These are phyloP conservation scores for Simmondsia chinensis DNA, from an alignment of 148 eudicot genomes.

Conservation along the genomic window DNA sequence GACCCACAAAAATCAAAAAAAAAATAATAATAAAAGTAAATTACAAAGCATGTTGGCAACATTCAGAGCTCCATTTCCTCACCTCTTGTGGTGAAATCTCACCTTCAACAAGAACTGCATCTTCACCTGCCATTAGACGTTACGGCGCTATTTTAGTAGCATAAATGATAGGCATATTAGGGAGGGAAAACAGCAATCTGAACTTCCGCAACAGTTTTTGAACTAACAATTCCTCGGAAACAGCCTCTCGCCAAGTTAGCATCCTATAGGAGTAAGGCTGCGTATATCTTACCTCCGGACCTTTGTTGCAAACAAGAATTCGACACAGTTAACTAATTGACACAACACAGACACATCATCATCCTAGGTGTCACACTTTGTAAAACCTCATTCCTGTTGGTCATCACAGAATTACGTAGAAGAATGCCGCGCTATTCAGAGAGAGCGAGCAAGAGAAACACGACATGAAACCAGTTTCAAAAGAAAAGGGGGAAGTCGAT, in stretches of 20 bases:
- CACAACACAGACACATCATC: too few relatives aligned
- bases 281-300: too few relatives aligned
- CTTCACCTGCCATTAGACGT: conserved; percentile 56
- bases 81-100: conserved; percentile 73
- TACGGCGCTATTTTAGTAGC: background rate
- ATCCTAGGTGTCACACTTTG: too few relatives aligned
- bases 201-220: background rate
- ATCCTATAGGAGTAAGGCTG: too few relatives aligned
- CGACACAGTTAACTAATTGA: too few relatives aligned
- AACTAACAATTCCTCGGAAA: too few relatives aligned
- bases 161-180: background rate
- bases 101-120: conserved; percentile 95
- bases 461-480: background rate
- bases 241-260: too few relatives aligned
- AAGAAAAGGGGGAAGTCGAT: background rate
- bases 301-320: too few relatives aligned
- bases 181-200: background rate
- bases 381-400: too few relatives aligned
- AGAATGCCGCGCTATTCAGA: too few relatives aligned
- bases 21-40: background rate
- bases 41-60: too few relatives aligned
- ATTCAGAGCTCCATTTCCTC: conserved; percentile 10
- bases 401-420: too few relatives aligned
- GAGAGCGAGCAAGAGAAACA: background rate
- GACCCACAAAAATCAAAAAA: conserved; percentile 5